Percentiles rank a stretch among this genome's conserved stretches.
Conservation (phyloP, 495 filamentous ascomycete species). For the Hypoxylon cercidicola region DNA sequence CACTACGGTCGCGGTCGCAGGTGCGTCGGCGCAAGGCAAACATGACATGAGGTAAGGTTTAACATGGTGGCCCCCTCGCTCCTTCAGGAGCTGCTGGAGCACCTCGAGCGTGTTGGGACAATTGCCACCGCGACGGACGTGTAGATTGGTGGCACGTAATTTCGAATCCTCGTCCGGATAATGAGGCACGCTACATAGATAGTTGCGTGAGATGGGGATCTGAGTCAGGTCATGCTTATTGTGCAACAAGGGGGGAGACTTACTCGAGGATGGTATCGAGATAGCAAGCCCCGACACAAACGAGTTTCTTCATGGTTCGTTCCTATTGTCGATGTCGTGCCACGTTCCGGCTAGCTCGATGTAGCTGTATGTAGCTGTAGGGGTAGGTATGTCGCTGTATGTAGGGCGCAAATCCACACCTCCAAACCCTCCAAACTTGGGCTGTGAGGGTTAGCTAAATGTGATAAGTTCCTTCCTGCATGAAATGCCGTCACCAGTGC, state of each 20-base stretch:
- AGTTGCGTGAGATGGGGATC: slow-evolving; percentile 25
- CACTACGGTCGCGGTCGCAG: slow-evolving; percentile 50
- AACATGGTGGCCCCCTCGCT: slow-evolving; percentile 26
- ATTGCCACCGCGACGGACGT: slow-evolving; percentile 75
- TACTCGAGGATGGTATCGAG: slow-evolving; percentile 74
- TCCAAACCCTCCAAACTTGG: slow-evolving; percentile 5
- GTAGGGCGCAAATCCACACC: slow-evolving; percentile 25
- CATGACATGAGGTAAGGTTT: slow-evolving; percentile 53
- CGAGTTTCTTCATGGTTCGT: slow-evolving; percentile 53
- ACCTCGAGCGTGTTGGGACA: slow-evolving; percentile 77
- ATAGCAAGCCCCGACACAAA: slow-evolving; percentile 73
- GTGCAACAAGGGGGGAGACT: slow-evolving; percentile 45
- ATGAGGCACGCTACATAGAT: slow-evolving; percentile 63
- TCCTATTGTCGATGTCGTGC: slow-evolving; percentile 32
- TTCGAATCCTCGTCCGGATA: slow-evolving; percentile 78
- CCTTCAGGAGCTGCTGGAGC: slow-evolving; percentile 66
- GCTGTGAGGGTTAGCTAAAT: slow-evolving; percentile 5
- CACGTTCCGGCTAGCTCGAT: slow-evolving; percentile 21
- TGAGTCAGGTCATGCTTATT: slow-evolving; percentile 36
- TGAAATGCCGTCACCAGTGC: slow-evolving; percentile 21
- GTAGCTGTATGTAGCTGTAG: neutral
- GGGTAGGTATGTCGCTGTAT: neutral
- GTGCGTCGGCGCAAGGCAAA: slow-evolving; percentile 47
- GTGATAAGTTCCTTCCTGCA: slow-evolving; percentile 18
- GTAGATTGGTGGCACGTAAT: slow-evolving; percentile 68